Evolutionary conservation across 495 filamentous ascomycete genomes (phyloP).

Genomic region (Trichoderma virens): DNA sequence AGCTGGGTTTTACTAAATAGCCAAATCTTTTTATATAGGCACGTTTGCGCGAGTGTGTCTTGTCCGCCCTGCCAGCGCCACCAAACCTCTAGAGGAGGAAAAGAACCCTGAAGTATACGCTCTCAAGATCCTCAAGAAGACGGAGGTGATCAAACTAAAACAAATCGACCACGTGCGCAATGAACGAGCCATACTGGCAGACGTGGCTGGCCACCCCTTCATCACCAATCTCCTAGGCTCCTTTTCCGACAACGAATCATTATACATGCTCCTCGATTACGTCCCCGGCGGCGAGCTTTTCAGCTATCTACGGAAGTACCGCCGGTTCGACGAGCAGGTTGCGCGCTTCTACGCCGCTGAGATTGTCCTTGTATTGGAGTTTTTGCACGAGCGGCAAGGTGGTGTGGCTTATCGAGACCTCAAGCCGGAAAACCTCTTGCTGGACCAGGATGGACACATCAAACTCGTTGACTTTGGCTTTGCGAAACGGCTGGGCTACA

Average conservation of each 20-base stretch:
- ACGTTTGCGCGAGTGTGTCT: slow-evolving; percentile 96
- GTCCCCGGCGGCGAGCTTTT: slow-evolving; percentile 95
- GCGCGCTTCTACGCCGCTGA: slow-evolving; percentile 93
- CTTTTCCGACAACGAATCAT: slow-evolving; percentile 79
- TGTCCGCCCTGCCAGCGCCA: slow-evolving; percentile 51
- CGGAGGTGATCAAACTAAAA: slow-evolving; percentile 90
- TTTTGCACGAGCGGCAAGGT: slow-evolving; percentile 72
- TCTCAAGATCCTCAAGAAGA: slow-evolving; percentile 88
- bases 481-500: slow-evolving; percentile 67
- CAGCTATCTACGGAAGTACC: slow-evolving; percentile 77
- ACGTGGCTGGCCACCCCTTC: slow-evolving; percentile 88
- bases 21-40: slow-evolving; percentile 45
- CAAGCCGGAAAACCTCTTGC: slow-evolving; percentile 92
- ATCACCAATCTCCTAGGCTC: slow-evolving; percentile 86
- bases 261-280: slow-evolving; percentile 91
- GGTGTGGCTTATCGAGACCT: slow-evolving; percentile 91
- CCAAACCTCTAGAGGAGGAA: slow-evolving; percentile 41
- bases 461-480: slow-evolving; percentile 99
- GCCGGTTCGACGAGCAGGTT: slow-evolving; percentile 77
- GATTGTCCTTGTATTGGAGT: slow-evolving; percentile 87
- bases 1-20: slow-evolving; percentile 8
- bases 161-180: slow-evolving; percentile 97
- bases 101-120: slow-evolving; percentile 63
- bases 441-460: slow-evolving; percentile 88
- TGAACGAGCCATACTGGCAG: slow-evolving; percentile 78